Percentiles rank a stretch among this genome's conserved stretches.
Evolutionary conservation across 768 basidiomycete genomes (phyloP).

Genomic region (Auricularia heimuer): DNA sequence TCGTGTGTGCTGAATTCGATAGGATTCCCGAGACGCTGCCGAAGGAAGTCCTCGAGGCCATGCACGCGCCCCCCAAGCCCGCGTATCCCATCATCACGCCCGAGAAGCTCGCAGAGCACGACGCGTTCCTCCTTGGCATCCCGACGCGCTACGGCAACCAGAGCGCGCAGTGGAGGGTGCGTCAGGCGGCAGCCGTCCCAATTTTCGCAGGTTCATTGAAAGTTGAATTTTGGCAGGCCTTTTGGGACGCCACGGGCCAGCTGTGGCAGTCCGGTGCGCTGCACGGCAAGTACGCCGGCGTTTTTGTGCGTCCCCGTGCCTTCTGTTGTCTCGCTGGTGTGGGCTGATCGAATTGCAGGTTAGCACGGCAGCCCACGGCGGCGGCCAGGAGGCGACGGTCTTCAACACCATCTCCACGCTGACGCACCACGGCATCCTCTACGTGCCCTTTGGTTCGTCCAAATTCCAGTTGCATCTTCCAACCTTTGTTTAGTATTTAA

Average conservation of each 20-base stretch:
- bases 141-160: conserved; percentile 76
- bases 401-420: conserved; percentile 45
- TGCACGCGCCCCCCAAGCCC: conserved; percentile 66
- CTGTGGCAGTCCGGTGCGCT: conserved; percentile 54
- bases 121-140: conserved; percentile 69
- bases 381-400: conserved; percentile 66
- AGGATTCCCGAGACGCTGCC: conserved; percentile 76
- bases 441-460: conserved; percentile 60
- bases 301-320: conserved; percentile 34
- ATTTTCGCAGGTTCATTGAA: too few species aligned
- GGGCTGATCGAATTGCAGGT: conserved; percentile 15
- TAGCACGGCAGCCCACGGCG: conserved; percentile 61
- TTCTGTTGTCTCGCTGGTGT: neutral
- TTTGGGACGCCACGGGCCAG: conserved; percentile 68
- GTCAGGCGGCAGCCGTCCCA: too few species aligned
- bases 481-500: conserved; percentile 21
- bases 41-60: conserved; percentile 49
- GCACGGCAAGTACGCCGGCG: conserved; percentile 62
- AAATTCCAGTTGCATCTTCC: conserved; percentile 31
- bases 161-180: conserved; percentile 65
- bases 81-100: conserved; percentile 60
- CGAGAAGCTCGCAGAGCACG: conserved; percentile 43
- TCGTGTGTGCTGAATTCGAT: neutral
- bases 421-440: conserved; percentile 63
- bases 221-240: conserved; percentile 29